Conservation (phyloP, 1,284 basidiomycete genomes). For the Meira miltonrushii region DNA sequence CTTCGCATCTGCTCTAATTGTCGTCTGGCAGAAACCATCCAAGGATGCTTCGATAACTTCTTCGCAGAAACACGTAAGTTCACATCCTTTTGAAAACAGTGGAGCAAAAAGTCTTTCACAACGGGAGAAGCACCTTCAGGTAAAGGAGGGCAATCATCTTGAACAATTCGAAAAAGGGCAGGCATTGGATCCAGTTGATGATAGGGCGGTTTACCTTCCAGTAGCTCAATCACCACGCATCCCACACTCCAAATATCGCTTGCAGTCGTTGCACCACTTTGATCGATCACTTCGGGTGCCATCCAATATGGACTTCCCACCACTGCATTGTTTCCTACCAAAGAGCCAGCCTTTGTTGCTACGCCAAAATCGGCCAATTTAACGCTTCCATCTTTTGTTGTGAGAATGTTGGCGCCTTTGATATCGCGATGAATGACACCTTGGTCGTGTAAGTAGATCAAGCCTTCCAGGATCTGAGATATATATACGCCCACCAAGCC, state of each 20-base stretch:
- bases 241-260: conserved; percentile 96
- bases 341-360: conserved; percentile 25
- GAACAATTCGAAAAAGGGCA: conserved; percentile 92
- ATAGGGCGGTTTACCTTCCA: conserved; percentile 93
- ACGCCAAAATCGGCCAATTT: conserved; percentile 34
- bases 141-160: conserved; percentile 91
- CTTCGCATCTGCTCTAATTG: conserved; percentile 60
- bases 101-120: conserved; percentile 91
- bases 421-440: conserved; percentile 47
- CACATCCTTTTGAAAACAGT: conserved; percentile 96
- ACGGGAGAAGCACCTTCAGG: conserved; percentile 81
- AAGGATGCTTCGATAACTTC: conserved; percentile 85
- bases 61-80: conserved; percentile 89
- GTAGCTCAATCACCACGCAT: conserved; percentile 89
- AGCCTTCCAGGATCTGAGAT: conserved; percentile 64
- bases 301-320: conserved; percentile 51
- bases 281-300: conserved; percentile 55
- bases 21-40: conserved; percentile 82
- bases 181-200: conserved; percentile 96
- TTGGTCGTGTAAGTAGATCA: conserved; percentile 46
- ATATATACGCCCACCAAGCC: conserved; percentile 93
- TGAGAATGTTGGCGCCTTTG: conserved; percentile 58
- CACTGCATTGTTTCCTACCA: conserved; percentile 54
- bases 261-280: conserved; percentile 89
- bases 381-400: conserved; percentile 61